phyloP scores from a whole-genome alignment of 2,329 filamentous ascomycete genomes.

The Clarireedia sp. region DNA sequence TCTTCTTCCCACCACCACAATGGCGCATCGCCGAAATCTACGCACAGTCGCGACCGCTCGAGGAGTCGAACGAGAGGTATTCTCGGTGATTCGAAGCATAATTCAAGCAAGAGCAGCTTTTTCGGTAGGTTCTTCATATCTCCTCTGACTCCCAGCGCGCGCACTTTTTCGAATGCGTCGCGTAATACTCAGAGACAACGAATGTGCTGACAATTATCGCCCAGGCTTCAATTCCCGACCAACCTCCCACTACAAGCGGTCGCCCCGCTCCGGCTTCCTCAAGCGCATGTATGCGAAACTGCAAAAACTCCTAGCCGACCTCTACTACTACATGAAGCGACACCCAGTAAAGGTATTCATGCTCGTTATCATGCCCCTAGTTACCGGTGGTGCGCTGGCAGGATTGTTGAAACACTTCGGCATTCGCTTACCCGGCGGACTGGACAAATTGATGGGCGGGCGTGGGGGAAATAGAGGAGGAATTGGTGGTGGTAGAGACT shows the following conservation, averaged over 20 bases:
- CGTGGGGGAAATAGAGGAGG: slow-evolving; percentile 17
- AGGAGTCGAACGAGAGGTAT: slow-evolving; percentile 33
- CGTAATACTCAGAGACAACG: neutral
- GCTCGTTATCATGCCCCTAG: slow-evolving; percentile 77
- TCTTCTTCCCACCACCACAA: slow-evolving; percentile 8
- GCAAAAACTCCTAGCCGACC: slow-evolving; percentile 69
- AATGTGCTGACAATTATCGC: neutral
- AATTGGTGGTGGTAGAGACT: neutral
- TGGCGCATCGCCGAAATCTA: slow-evolving; percentile 7
- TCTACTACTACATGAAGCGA: slow-evolving; percentile 71
- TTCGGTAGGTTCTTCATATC: slow-evolving; percentile 8
- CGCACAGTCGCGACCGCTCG: slow-evolving; percentile 10
- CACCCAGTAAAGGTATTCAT: slow-evolving; percentile 85
- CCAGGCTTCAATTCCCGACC: neutral
- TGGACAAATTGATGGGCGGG: slow-evolving; percentile 50
- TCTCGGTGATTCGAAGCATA: slow-evolving; percentile 36
- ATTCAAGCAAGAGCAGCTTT: slow-evolving; percentile 38
- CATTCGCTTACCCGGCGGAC: slow-evolving; percentile 58
- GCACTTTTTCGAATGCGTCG: neutral
- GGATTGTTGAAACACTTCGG: slow-evolving; percentile 74
- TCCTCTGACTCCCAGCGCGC: neutral
- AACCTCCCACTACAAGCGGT: slow-evolving; percentile 65
- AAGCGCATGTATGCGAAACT: slow-evolving; percentile 66
- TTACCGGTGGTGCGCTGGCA: slow-evolving; percentile 74
- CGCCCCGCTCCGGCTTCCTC: slow-evolving; percentile 73